Base-by-base conservation (phyloP, 495 filamentous ascomycete genomes). In the Talaromyces adpressus region DNA sequence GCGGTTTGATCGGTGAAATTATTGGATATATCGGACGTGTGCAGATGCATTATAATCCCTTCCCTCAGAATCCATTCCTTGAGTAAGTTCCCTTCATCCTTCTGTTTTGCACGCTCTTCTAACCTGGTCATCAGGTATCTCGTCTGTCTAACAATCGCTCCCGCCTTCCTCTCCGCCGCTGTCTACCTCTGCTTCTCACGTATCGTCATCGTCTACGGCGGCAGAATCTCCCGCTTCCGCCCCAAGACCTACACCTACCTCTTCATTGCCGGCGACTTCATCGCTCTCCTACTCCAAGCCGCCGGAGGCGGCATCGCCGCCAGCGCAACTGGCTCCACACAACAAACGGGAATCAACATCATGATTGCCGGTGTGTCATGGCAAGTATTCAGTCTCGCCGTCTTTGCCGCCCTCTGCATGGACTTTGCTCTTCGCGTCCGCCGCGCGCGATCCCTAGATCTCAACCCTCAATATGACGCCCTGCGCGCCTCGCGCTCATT, bases 121-220 rank as follows among this genome's bases (percentile, higher is more conserved):
- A 64, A 62, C 51, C 20, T 30, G 36, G 34, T 63, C 29, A 25
- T 39, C 52, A 79, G 75, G 45, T 79, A 82, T 62, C 70, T 85
- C 29, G 77, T 87, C 66, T 70, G 66, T 52, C 72, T 85, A 8
- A 85, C 82, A 7, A 80, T 85, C 63, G 82, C 74, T 3, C 83
- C 83, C 8, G 82, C 83, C 61, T 82, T 87, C 67, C 70, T 86
- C 63, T 75, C 77, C 34, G 84, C 82, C 12, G 76, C 74, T 18
- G 79, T 87, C 65, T 87, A 87, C 67, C 71, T 86, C 29, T 83
- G 77, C 70, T 77, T 87, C 2, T 75, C 77, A 7, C 77, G 82
- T 22, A 81, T 85, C 61, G 74, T 86, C 62, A 73, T 72, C 6
- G 68, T 80, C 25, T 80, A 81, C 63, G 80, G 82, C 36, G 68